Conservation (phyloP, 331 rosid species). For the Dryas integrifolia region DNA sequence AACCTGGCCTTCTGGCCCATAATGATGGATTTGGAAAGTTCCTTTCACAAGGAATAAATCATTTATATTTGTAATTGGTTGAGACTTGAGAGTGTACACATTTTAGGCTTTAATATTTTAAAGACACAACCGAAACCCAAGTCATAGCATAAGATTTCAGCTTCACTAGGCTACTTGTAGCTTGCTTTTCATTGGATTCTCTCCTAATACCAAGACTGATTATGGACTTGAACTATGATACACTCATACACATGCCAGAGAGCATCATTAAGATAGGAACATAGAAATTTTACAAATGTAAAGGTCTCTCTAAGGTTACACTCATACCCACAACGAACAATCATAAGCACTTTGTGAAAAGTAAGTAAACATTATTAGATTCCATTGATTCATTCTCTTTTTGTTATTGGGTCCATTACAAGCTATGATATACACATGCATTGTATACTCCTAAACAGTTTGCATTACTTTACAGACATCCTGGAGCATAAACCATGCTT, state of each 20-base stretch:
- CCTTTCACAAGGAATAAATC: too few relatives aligned
- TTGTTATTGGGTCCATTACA: neutral
- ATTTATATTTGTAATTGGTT: too few relatives aligned
- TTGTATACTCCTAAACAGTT: constrained; percentile 3
- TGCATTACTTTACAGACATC: constrained; percentile 18
- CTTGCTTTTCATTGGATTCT: neutral
- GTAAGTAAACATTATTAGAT: constrained; percentile 15
- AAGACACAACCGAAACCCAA: too few relatives aligned
- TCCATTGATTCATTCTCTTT: constrained; percentile 6
- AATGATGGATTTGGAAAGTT: neutral
- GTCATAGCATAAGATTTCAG: too few relatives aligned
- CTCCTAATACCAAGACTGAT: neutral
- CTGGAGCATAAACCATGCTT: neutral
- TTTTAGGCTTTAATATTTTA: too few relatives aligned
- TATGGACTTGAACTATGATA: neutral
- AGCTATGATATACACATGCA: constrained; percentile 15
- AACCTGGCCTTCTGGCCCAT: neutral
- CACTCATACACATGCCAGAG: constrained; percentile 9
- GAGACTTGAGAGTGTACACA: too few relatives aligned
- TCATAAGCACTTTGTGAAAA: constrained; percentile 17
- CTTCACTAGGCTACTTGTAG: neutral
- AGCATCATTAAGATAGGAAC: neutral
- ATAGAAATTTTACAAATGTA: too few relatives aligned
- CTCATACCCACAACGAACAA: constrained; percentile 9
- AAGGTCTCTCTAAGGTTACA: neutral